Conservation (phyloP, 192 early-diverging fungal species). For the Entomortierella chlamydospora region DNA sequence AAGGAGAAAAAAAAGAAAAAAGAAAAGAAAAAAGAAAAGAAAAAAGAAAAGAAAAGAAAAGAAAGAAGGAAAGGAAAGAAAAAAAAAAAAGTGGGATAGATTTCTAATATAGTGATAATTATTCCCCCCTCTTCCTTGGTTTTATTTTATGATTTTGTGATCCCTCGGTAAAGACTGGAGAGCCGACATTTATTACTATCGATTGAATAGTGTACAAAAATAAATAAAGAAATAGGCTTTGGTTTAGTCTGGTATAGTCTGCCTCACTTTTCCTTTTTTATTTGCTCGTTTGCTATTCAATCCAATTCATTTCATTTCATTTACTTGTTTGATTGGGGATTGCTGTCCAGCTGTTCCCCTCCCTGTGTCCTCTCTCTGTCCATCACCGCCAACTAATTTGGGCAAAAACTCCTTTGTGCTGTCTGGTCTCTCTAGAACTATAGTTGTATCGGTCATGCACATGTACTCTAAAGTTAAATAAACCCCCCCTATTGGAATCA, state of each 20-base stretch:
- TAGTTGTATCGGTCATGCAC: too few relatives aligned
- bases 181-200: neutral
- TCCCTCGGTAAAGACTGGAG: conserved; percentile 9
- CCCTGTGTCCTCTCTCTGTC: neutral
- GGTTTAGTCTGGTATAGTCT: too few relatives aligned
- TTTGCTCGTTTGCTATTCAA: too few relatives aligned
- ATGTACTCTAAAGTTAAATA: too few relatives aligned
- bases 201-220: neutral
- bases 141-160: neutral
- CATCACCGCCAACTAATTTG: too few relatives aligned
- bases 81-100: neutral
- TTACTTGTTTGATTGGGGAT: neutral
- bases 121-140: conserved; percentile 1
- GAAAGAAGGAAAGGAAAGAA: neutral
- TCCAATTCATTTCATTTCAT: too few relatives aligned
- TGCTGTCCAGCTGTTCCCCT: conserved; percentile 23
- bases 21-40: neutral
- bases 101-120: too few relatives aligned
- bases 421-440: too few relatives aligned
- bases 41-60: neutral
- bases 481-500: too few relatives aligned
- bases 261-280: too few relatives aligned
- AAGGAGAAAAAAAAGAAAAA: neutral
- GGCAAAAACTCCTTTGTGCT: too few relatives aligned
- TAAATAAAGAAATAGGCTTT: too few relatives aligned